phyloP scores from a whole-genome alignment of 768 basidiomycete genomes.

The Panaeolus papilionaceus region DNA sequence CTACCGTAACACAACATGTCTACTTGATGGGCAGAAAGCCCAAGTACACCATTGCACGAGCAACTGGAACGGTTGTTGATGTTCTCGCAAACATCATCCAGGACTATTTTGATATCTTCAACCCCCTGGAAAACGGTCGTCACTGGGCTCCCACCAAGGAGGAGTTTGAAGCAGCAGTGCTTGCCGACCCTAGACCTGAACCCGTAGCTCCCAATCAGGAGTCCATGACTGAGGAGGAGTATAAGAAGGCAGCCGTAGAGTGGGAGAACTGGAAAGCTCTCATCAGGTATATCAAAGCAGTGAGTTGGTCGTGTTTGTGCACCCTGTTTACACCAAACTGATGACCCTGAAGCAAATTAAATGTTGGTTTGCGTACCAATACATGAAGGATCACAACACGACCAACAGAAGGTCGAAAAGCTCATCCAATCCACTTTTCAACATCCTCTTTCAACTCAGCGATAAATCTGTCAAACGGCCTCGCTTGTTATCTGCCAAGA shows the following conservation, averaged over 20 bases:
- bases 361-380: constrained; percentile 23
- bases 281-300: constrained; percentile 2
- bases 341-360: constrained; percentile 24
- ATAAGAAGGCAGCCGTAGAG: background rate
- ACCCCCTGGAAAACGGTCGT: background rate
- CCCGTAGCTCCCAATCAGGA: background rate
- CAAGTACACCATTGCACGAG: too few species aligned
- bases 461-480: constrained; percentile 3
- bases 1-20: background rate
- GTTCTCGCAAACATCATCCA: constrained; percentile 13
- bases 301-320: constrained; percentile 6
- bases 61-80: background rate
- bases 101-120: constrained; percentile 13
- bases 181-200: background rate
- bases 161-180: background rate
- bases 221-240: background rate
- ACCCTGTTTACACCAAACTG: background rate
- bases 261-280: background rate
- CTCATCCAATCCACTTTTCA: background rate
- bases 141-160: constrained; percentile 5
- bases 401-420: constrained; percentile 8
- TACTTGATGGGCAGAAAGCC: background rate
- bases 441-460: constrained; percentile 8
- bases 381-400: constrained; percentile 22
- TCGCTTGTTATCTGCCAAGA: background rate